phyloP scores from a whole-genome alignment of 2,329 filamentous ascomycete species.

The Aschersonia sp. region DNA sequence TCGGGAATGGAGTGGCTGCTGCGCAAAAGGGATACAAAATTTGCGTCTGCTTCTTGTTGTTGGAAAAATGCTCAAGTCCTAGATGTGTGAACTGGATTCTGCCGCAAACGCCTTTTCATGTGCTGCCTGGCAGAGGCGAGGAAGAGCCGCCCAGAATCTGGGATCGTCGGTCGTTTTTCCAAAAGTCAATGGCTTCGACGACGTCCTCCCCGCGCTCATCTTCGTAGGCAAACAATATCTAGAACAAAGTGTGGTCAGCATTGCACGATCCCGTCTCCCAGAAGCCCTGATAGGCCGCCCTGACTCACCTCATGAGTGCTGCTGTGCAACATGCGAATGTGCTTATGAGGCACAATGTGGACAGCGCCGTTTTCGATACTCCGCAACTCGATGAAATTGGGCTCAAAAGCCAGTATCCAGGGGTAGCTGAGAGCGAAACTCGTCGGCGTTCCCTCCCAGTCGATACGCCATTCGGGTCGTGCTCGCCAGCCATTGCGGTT shows the following conservation, averaged over 20 bases:
- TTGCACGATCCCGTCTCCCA: not conserved
- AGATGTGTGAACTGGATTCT: too few species aligned
- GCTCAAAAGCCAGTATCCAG: slow-evolving; percentile 93
- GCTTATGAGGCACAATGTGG: slow-evolving; percentile 91
- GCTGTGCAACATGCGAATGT: slow-evolving; percentile 93
- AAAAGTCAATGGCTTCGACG: slow-evolving; percentile 92
- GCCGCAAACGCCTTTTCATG: not conserved
- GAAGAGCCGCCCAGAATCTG: slow-evolving; percentile 16
- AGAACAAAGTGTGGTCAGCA: not conserved
- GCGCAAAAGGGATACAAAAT: too few species aligned
- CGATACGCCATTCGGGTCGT: slow-evolving; percentile 89
- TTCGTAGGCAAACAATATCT: slow-evolving; percentile 98
- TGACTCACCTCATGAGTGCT: slow-evolving; percentile 80
- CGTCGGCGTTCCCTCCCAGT: slow-evolving; percentile 90
- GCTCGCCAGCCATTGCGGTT: slow-evolving; percentile 97
- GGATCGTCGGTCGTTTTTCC: slow-evolving; percentile 52
- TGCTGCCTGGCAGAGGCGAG: slow-evolving; percentile 1
- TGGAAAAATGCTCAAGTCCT: too few species aligned
- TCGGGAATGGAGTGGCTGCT: too few species aligned
- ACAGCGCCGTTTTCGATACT: slow-evolving; percentile 91
- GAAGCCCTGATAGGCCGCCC: not conserved
- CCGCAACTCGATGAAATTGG: slow-evolving; percentile 92
- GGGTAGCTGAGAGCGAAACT: slow-evolving; percentile 91
- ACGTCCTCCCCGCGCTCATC: slow-evolving; percentile 89
- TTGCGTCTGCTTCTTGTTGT: too few species aligned